Base-by-base conservation (phyloP, 805 yeast species). In the Millerozyma miso region DNA sequence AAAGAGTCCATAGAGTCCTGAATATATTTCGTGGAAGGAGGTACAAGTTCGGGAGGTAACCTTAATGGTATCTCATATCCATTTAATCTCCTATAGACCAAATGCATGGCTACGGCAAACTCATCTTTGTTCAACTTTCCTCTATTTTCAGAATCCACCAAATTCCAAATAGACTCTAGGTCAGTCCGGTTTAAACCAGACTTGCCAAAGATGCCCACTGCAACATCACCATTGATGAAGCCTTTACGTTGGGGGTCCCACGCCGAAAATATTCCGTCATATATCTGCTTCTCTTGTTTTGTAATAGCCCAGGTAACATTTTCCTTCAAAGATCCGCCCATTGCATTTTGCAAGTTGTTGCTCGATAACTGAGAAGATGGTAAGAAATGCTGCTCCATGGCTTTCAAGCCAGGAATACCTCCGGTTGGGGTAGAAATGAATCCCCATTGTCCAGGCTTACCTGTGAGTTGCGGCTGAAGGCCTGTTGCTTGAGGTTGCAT, bases 101-200 rank as follows among this genome's bases (percentile, higher is more conserved):
- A 73, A 72, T 95, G 97, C 98, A 91, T 93, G 26, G 98, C 97
- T 31, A 93, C 89, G 0, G 96, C 85, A 68, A 91, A 93, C 62
- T 88, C 96, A 60, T 91, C 97, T 55, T 80, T 81, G 60, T 87
- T 86, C 51, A 91, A 78, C 58, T 79, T 81, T 3, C 97, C 97
- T 42, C 84, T 76, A 60, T 89, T 85, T 42, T 83, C 81, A 13
- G 83, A 77, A 60, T 93, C 98, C 43, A 90, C 79, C 51, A 91
- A 73, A 38, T 80, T 86, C 99, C 99, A 91, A 48, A 93, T 89
- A 34, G 81, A 74, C 62, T 90, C 98, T 48, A 91, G 74, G 55
- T 90, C 97, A 3, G 80, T 73, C 62, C 97, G 81, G 43, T 82
- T 74, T 51, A 93, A 77, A 2, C 98, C 98, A 16, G 96, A 85